A percentile compares a stretch with the other conserved stretches of the same genome.
phyloP scores from a whole-genome alignment of 2,329 filamentous ascomycete genomes.

The Aureobasidium sp. region DNA sequence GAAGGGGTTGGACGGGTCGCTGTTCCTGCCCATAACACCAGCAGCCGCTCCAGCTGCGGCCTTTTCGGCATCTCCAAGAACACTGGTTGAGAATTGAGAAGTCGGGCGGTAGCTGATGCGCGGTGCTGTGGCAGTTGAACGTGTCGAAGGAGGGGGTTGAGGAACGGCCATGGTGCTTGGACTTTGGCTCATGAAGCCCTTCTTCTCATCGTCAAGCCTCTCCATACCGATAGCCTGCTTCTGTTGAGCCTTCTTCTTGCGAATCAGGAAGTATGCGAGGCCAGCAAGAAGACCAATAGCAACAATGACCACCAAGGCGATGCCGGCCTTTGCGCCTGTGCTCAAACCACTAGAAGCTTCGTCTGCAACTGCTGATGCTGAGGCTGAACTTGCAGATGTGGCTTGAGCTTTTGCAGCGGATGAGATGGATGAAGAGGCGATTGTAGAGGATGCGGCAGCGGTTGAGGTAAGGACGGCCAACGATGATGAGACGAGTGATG shows the following conservation, averaged over 20 bases:
- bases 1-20: constrained; percentile 40
- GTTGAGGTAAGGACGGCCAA: constrained; percentile 12
- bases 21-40: constrained; percentile 31
- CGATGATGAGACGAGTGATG: background rate
- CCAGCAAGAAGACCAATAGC: constrained; percentile 72
- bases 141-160: constrained; percentile 38
- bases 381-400: constrained; percentile 12
- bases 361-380: constrained; percentile 3
- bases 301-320: constrained; percentile 84
- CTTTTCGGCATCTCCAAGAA: constrained; percentile 50
- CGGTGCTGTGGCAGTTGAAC: constrained; percentile 68
- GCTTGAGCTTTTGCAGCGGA: constrained; percentile 13
- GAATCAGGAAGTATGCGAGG: constrained; percentile 77
- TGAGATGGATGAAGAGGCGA: constrained; percentile 12
- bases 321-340: constrained; percentile 74
- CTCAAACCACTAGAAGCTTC: constrained; percentile 41
- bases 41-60: constrained; percentile 34
- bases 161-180: constrained; percentile 31
- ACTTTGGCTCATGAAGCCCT: constrained; percentile 24
- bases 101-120: constrained; percentile 86
- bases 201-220: constrained; percentile 47
- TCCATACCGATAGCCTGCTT: constrained; percentile 33
- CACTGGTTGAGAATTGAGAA: constrained; percentile 82
- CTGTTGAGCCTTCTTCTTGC: constrained; percentile 72
- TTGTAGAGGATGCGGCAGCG: constrained; percentile 21